Evolutionary conservation across 805 yeast species (phyloP).

Genomic region (Yarrowia phangngaensis): DNA sequence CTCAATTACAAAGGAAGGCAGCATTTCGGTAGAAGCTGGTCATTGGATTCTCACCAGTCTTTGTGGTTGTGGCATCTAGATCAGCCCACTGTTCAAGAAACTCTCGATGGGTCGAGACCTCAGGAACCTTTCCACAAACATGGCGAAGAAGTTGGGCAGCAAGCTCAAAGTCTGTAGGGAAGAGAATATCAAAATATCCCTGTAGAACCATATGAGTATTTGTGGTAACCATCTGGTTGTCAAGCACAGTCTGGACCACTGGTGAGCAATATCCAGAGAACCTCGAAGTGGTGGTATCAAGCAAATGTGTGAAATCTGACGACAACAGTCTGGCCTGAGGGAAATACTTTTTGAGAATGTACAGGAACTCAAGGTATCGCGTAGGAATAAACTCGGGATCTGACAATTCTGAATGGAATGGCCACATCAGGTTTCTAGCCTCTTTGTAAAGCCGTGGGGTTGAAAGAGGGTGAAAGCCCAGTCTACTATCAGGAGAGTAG

Average conservation of each 20-base stretch:
- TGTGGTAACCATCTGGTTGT: slow-evolving; percentile 63
- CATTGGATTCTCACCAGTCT: slow-evolving; percentile 82
- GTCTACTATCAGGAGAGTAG: slow-evolving; percentile 35
- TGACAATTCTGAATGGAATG: slow-evolving; percentile 62
- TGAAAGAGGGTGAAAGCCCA: slow-evolving; percentile 58
- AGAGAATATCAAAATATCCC: slow-evolving; percentile 83
- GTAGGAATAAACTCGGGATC: slow-evolving; percentile 84
- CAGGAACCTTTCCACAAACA: slow-evolving; percentile 58
- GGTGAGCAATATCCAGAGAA: slow-evolving; percentile 63
- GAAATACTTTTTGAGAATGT: slow-evolving; percentile 57
- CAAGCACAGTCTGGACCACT: slow-evolving; percentile 71
- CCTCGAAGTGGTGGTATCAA: slow-evolving; percentile 14
- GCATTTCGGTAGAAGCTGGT: slow-evolving; percentile 71
- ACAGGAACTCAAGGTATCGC: slow-evolving; percentile 59
- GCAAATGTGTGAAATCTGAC: slow-evolving; percentile 58
- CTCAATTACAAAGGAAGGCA: slow-evolving; percentile 46
- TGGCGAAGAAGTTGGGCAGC: slow-evolving; percentile 59
- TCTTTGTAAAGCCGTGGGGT: slow-evolving; percentile 46
- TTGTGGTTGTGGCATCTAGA: slow-evolving; percentile 59
- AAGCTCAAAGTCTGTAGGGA: slow-evolving; percentile 70
- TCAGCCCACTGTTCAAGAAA: slow-evolving; percentile 72
- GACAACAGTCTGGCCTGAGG: slow-evolving; percentile 73
- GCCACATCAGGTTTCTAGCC: slow-evolving; percentile 52
- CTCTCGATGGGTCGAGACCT: slow-evolving; percentile 55
- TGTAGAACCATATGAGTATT: slow-evolving; percentile 77